Conservation (phyloP, 805 yeast genomes). For the Barnettozyma siamensis region DNA sequence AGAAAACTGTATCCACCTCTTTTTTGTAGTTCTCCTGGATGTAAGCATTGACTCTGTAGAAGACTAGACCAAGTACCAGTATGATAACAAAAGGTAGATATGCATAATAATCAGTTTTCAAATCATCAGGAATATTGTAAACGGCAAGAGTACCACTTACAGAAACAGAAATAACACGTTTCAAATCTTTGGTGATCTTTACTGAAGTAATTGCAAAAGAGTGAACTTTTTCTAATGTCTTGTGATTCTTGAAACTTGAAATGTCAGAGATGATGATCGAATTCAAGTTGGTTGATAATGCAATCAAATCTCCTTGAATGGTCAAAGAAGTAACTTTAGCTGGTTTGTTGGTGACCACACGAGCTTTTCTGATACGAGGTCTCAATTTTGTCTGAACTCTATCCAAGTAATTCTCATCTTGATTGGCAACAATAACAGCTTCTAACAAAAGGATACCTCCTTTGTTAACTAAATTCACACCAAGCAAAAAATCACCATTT, state of each 20-base stretch:
- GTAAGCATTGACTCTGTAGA: constrained; percentile 7
- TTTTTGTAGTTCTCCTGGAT: constrained; percentile 16
- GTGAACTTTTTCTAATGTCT: constrained; percentile 59
- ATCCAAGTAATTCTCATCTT: neutral
- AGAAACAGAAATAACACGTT: constrained; percentile 25
- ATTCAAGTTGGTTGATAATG: constrained; percentile 50
- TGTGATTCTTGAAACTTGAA: constrained; percentile 45
- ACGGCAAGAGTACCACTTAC: constrained; percentile 73
- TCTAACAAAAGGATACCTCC: constrained; percentile 35
- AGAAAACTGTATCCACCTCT: constrained; percentile 8
- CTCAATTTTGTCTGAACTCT: constrained; percentile 1
- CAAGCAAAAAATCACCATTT: constrained; percentile 33
- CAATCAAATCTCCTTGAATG: constrained; percentile 29
- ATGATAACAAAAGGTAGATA: constrained; percentile 10
- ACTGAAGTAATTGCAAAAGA: constrained; percentile 73
- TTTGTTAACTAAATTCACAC: constrained; percentile 36
- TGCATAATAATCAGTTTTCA: constrained; percentile 14
- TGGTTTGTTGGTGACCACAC: constrained; percentile 40
- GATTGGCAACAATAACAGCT: constrained; percentile 15
- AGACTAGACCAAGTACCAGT: constrained; percentile 5
- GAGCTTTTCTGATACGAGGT: constrained; percentile 32
- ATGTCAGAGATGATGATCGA: constrained; percentile 54
- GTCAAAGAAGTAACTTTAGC: constrained; percentile 31
- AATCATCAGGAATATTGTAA: constrained; percentile 49
- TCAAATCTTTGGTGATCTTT: constrained; percentile 40